Conservation (phyloP, 148 eudicot species). For the Diospyros lotus region DNA sequence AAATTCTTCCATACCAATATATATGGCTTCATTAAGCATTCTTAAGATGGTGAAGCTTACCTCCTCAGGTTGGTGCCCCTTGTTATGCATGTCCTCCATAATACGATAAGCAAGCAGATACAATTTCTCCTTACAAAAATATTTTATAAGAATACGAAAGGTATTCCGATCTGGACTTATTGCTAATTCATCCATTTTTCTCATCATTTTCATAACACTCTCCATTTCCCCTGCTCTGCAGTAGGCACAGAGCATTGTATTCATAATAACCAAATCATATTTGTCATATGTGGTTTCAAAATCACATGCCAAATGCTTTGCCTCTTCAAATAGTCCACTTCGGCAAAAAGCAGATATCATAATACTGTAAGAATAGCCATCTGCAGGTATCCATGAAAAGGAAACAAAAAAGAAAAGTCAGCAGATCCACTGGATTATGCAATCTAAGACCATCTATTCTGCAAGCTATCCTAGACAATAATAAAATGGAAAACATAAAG, state of each 20-base stretch:
- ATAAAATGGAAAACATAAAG: slow-evolving; percentile 5
- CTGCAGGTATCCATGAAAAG: slow-evolving; percentile 31
- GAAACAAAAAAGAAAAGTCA: not conserved
- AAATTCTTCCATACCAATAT: not conserved
- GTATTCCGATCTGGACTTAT: slow-evolving; percentile 78
- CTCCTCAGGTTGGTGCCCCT: slow-evolving; percentile 74
- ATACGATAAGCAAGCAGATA: slow-evolving; percentile 79
- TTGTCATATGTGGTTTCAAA: slow-evolving; percentile 56
- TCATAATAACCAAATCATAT: slow-evolving; percentile 75
- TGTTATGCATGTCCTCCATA: slow-evolving; percentile 74
- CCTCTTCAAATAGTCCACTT: slow-evolving; percentile 59
- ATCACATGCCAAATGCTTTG: slow-evolving; percentile 58
- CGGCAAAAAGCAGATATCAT: slow-evolving; percentile 86
- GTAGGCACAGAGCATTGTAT: slow-evolving; percentile 82
- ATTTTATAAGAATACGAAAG: slow-evolving; percentile 66
- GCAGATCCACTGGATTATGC: slow-evolving; percentile 3
- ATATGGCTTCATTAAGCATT: not conserved
- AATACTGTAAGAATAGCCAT: slow-evolving; percentile 84
- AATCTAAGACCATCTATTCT: not conserved
- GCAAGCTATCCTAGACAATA: not conserved
- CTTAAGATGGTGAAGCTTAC: slow-evolving; percentile 26
- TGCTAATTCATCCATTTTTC: slow-evolving; percentile 78
- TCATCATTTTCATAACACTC: slow-evolving; percentile 73
- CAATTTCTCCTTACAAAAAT: slow-evolving; percentile 74
- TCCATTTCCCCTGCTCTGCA: slow-evolving; percentile 91